phyloP scores from a whole-genome alignment of 2,329 filamentous ascomycete species.

The Cladophialophora yegresii region DNA sequence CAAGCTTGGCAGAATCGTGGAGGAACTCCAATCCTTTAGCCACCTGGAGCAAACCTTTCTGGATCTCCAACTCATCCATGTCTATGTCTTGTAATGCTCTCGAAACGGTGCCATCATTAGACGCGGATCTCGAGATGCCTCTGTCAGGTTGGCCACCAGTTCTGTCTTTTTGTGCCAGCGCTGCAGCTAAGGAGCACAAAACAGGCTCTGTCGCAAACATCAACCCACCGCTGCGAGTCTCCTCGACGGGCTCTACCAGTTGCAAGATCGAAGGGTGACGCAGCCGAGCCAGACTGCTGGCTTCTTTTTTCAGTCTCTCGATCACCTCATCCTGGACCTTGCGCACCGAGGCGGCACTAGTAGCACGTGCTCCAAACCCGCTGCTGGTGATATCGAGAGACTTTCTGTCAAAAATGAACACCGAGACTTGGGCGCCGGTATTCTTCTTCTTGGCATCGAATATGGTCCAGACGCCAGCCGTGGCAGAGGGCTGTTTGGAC shows the following conservation, averaged over 20 bases:
- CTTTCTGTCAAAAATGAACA: slow-evolving; percentile 94
- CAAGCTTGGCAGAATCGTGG: slow-evolving; percentile 89
- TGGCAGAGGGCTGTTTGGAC: slow-evolving; percentile 71
- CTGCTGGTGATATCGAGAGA: slow-evolving; percentile 68
- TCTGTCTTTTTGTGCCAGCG: slow-evolving; percentile 86
- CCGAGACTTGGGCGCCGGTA: slow-evolving; percentile 81
- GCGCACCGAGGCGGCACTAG: slow-evolving; percentile 68
- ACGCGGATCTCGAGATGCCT: slow-evolving; percentile 50
- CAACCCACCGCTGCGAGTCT: slow-evolving; percentile 83
- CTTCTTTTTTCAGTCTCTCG: slow-evolving; percentile 88
- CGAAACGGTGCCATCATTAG: slow-evolving; percentile 58
- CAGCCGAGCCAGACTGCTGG: slow-evolving; percentile 80
- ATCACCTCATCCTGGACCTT: slow-evolving; percentile 84
- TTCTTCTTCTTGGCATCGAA: slow-evolving; percentile 97
- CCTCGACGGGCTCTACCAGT: slow-evolving; percentile 90
- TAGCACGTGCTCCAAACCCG: slow-evolving; percentile 60
- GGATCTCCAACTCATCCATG: slow-evolving; percentile 95
- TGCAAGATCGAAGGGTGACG: slow-evolving; percentile 91
- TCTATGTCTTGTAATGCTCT: slow-evolving; percentile 78
- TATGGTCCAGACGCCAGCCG: slow-evolving; percentile 93
- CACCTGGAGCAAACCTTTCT: slow-evolving; percentile 91
- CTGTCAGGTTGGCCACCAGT: slow-evolving; percentile 58
- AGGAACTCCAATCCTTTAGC: slow-evolving; percentile 93
- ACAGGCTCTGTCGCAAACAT: slow-evolving; percentile 96
- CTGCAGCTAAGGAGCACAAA: slow-evolving; percentile 78